Conservation (phyloP, 257 asterid species). For the Solanum bulbocastanum region DNA sequence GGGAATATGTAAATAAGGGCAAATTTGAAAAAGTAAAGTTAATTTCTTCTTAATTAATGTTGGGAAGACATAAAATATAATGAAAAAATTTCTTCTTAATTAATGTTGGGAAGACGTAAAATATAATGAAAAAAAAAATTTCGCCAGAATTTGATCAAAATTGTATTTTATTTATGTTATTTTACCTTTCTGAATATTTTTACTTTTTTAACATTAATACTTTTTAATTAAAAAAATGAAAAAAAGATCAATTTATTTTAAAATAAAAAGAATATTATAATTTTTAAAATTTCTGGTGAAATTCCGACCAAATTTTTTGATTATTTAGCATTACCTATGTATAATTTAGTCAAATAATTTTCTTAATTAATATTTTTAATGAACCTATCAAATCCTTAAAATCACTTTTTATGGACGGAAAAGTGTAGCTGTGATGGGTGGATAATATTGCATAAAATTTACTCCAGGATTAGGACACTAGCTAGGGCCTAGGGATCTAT, state of each 20-base stretch:
- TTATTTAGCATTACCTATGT: too few species aligned
- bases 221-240: too few species aligned
- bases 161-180: too few species aligned
- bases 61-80: not conserved
- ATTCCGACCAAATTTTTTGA: too few species aligned
- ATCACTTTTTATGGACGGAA: not conserved
- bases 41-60: not conserved
- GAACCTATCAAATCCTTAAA: not conserved
- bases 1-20: not conserved
- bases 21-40: not conserved
- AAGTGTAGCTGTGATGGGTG: not conserved
- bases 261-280: too few species aligned
- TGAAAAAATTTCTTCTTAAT: not conserved
- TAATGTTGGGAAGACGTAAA: not conserved
- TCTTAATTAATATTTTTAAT: not conserved
- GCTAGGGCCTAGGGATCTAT: not conserved
- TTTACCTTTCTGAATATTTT: too few species aligned
- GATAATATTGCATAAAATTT: slow-evolving; percentile 4
- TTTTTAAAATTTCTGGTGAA: too few species aligned
- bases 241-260: too few species aligned
- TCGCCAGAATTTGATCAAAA: too few species aligned
- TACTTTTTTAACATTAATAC: too few species aligned
- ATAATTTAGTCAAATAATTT: not conserved
- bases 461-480: not conserved
- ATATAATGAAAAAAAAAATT: not conserved